Percentiles rank a stretch among this genome's conserved stretches.
Evolutionary conservation across 1,284 basidiomycete genomes (phyloP).

Genomic region (Athelia psychrophila): DNA sequence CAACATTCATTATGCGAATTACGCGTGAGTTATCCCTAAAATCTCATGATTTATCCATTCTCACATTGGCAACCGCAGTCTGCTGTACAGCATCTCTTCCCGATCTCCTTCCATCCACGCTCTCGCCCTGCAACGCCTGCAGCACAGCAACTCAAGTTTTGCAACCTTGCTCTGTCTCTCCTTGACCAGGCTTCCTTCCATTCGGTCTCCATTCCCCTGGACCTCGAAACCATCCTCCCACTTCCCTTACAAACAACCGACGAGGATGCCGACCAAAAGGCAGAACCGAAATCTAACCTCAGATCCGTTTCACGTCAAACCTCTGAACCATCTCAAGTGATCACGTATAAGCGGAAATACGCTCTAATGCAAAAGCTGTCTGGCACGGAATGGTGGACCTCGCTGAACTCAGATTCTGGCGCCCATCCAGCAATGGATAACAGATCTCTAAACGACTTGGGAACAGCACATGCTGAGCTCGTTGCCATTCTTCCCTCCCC

Average conservation of each 20-base stretch:
- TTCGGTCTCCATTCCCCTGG: slow-evolving; percentile 40
- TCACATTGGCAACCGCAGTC: slow-evolving; percentile 32
- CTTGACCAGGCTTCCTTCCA: slow-evolving; percentile 64
- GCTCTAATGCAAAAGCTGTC: slow-evolving; percentile 77
- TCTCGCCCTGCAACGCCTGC: slow-evolving; percentile 58
- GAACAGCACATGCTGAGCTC: slow-evolving; percentile 69
- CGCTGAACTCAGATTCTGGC: slow-evolving; percentile 50
- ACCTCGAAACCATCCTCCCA: slow-evolving; percentile 42
- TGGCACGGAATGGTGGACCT: slow-evolving; percentile 73
- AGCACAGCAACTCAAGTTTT: slow-evolving; percentile 68
- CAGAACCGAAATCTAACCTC: slow-evolving; percentile 18
- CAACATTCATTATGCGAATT: slow-evolving; percentile 52
- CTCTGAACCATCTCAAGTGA: slow-evolving; percentile 20
- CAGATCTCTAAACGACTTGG: slow-evolving; percentile 45
- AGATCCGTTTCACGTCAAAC: slow-evolving; percentile 12
- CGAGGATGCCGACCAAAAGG: slow-evolving; percentile 17
- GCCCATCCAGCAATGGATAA: slow-evolving; percentile 26
- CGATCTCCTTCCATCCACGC: slow-evolving; percentile 63
- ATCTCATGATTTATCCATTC: slow-evolving; percentile 7
- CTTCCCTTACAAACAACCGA: slow-evolving; percentile 15
- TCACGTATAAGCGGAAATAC: slow-evolving; percentile 44
- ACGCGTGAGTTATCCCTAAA: slow-evolving; percentile 34
- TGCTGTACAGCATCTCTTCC: slow-evolving; percentile 63
- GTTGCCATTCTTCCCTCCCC: slow-evolving; percentile 68
- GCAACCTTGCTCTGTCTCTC: slow-evolving; percentile 65